Base-by-base conservation (phyloP, 441 rosid species). In the Macaranga tanarius region DNA sequence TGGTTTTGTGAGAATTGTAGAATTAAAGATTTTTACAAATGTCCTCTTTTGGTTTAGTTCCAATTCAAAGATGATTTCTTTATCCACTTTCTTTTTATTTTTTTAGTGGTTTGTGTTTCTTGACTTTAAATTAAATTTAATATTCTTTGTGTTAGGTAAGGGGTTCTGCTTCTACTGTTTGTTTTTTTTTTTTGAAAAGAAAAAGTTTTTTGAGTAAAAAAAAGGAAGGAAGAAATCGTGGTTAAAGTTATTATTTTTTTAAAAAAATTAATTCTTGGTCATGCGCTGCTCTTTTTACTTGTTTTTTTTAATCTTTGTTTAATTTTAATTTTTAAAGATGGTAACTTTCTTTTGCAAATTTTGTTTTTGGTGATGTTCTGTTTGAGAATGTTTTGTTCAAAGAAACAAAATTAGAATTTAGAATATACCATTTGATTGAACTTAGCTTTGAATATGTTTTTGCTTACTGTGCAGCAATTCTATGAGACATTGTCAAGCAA, bases 401-500 rank as follows among this genome's bases (percentile, higher is more conserved):
- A 15, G 34, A 13, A 68, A n/a, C 28, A 28, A 28, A 1, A 52
- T 31, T 20, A 42, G 12, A 42, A 42, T 7, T 7, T 42, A 34
- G 6, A n/a, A n/a, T n/a, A n/a, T n/a, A n/a, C 26, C 40, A 11
- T 42, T 20, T 13, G 2, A 31, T 13, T 28, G 34, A 38, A 52
- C 22, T 54, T 73, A 0, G 26, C n/a, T 23, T 26, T 69, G 55
- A 52, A 67, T 59, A 8, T 22, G 12, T 38, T 22, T 20, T 63
- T 57, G 5, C 42, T 51, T 45, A 25, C 47, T n/a, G 34, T 77
- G 80, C 82, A 96, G 98, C 90, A 89, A 96, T 96, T 89, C 84
- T 89, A 93, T 71, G 93, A 89, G 77, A 90, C 82, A 26, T 76
- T 95, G 76, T 88, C 97, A 51, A 90, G 89, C 71, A 95, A 93